A percentile compares a stretch with the other conserved stretches of the same genome.
Evolutionary conservation across 306 rosid species (phyloP).

Genomic region (Casuarina glauca): DNA sequence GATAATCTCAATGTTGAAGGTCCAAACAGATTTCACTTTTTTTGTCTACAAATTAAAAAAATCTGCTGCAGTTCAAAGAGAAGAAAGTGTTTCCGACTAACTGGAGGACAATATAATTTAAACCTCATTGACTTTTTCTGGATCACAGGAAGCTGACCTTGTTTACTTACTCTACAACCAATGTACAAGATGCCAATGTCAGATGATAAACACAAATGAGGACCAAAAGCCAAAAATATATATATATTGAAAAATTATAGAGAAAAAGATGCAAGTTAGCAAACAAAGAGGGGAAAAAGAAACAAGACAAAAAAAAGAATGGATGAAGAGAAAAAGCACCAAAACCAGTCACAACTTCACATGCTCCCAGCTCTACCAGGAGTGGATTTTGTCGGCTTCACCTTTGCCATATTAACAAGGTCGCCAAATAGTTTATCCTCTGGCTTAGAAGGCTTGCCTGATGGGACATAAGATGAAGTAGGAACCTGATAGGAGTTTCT

Average conservation of each 20-base stretch:
- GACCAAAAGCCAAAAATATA: constrained; percentile 27
- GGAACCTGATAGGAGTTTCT: constrained; percentile 68
- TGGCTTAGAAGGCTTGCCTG: constrained; percentile 77
- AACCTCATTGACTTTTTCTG: constrained; percentile 26
- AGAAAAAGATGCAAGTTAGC: constrained; percentile 36
- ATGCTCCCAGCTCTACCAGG: constrained; percentile 57
- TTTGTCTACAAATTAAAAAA: not conserved
- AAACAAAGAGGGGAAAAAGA: constrained; percentile 18
- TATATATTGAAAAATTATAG: constrained; percentile 27
- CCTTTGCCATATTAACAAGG: constrained; percentile 85
- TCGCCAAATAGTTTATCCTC: constrained; percentile 96
- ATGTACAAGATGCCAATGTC: constrained; percentile 62
- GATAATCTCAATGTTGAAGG: not conserved
- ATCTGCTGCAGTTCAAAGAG: not conserved
- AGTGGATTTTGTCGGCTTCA: constrained; percentile 69
- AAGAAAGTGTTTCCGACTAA: not conserved
- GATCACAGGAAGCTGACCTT: constrained; percentile 34
- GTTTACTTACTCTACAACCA: constrained; percentile 46
- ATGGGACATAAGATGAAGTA: constrained; percentile 58
- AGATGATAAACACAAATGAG: constrained; percentile 49
- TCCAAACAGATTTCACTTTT: not conserved
- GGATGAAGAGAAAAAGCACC: constrained; percentile 1
- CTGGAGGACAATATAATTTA: not conserved
- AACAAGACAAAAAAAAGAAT: constrained; percentile 12
- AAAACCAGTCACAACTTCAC: constrained; percentile 35